phyloP scores from a whole-genome alignment of 371 early-diverging fungal genomes.

The Conidiobolus incongruus region DNA sequence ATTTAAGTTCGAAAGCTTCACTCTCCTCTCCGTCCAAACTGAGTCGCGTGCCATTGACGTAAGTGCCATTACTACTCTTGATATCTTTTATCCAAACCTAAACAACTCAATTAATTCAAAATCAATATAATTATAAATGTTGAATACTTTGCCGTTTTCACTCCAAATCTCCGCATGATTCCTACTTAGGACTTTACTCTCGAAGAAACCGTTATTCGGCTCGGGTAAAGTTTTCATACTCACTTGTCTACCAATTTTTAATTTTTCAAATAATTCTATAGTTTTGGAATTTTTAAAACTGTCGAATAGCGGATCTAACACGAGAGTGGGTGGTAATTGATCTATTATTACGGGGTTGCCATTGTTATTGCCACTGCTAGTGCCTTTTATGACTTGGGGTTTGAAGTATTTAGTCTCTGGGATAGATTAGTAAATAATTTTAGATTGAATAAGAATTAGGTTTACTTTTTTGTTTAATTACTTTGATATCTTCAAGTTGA shows the following conservation, averaged over 20 bases:
- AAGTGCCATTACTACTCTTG: slow-evolving; percentile 72
- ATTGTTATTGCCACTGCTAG: no score
- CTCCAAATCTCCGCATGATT: slow-evolving; percentile 66
- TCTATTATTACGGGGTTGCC: no score
- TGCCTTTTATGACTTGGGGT: no score
- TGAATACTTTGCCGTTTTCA: slow-evolving; percentile 33
- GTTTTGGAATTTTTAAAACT: slow-evolving; percentile 29
- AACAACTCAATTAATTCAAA: not conserved
- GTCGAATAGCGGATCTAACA: slow-evolving; percentile 32
- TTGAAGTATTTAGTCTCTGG: no score
- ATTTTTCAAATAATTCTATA: slow-evolving; percentile 26
- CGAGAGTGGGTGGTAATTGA: slow-evolving; percentile 13
- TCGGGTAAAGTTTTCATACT: slow-evolving; percentile 34
- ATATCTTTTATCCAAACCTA: slow-evolving; percentile 22
- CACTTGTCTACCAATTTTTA: slow-evolving; percentile 57
- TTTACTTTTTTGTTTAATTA: no score
- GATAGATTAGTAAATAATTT: no score
- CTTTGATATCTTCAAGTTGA: no score
- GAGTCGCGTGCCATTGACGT: slow-evolving; percentile 51
- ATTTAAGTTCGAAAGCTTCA: slow-evolving; percentile 27
- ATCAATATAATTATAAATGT: not conserved
- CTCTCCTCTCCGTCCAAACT: slow-evolving; percentile 42
- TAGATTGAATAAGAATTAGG: no score
- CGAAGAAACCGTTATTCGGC: slow-evolving; percentile 56
- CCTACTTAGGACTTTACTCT: slow-evolving; percentile 64